Evolutionary conservation across 495 filamentous ascomycete species (phyloP), one percentile per base, ranked within the genome.

Genomic region (Lasiosphaeria ovina): DNA sequence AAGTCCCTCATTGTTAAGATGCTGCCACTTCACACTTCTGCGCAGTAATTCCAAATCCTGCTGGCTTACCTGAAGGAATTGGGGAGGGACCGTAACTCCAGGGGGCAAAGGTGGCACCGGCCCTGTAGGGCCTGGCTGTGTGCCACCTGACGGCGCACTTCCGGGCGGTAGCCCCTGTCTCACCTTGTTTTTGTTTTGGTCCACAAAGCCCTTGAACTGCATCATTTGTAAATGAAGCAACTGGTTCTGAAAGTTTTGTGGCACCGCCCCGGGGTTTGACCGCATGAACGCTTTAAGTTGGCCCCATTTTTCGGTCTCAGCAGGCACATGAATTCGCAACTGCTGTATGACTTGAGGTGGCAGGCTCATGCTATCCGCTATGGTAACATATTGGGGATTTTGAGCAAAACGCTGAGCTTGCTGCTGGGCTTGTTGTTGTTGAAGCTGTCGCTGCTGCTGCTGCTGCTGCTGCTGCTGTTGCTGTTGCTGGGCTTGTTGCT

Each of bases 231-330:
- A 58, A 11, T 67, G 69, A 58, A 81, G 69, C 3, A 91, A 58
- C 50, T 78, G 76, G 11, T 74, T 65, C 6, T 80, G 51, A 34
- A 80, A 76, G 1, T 77, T 67, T 3, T 74, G 66, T 3, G 69
- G 66, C 14, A 78, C 45, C 6, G 62, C 67, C 36, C 78, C 76
- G 63, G 86, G 87, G 50, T 77, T 67, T 1, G 24, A 24, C 24
- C 61, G 53, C 2, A 83, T 74, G 78, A 81, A 89, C 45, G 83
- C 72, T 69, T 90, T 92, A 0, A 95, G 74, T 53, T 89, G 83
- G 34, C 79, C 81, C 90, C 90, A 95, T 57, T 85, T 87, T 67
- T 84, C 88, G 16, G 89, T 72, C 3, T 86, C 72, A 14, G 80
- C 80, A 3, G 89, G 87, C 0, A 34, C 40, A 24, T 32, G 31